Percentiles rank a stretch among this genome's conserved stretches.
Evolutionary conservation across 2,329 filamentous ascomycete genomes (phyloP).

Genomic region (Epichloe coenophiala): DNA sequence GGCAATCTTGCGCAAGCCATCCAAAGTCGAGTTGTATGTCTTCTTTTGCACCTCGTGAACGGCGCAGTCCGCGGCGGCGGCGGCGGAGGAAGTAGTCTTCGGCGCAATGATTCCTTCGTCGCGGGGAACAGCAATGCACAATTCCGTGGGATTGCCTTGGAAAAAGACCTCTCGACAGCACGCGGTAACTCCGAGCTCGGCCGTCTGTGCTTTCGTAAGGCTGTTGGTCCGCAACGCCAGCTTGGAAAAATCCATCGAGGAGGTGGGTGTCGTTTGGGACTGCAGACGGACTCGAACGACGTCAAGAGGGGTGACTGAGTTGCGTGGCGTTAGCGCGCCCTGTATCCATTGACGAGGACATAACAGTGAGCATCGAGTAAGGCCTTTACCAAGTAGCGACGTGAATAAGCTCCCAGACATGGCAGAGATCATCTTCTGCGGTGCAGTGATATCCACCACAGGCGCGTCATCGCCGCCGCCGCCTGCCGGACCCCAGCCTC

Average conservation of each 20-base stretch:
- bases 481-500: conserved; percentile 7
- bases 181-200: conserved; percentile 79
- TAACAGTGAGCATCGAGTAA: background rate
- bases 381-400: conserved; percentile 65
- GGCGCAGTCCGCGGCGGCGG: conserved; percentile 56
- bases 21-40: conserved; percentile 80
- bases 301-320: conserved; percentile 78
- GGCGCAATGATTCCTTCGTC: conserved; percentile 26
- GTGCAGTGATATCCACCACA: conserved; percentile 57
- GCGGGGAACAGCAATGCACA: conserved; percentile 61
- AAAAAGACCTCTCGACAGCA: conserved; percentile 98
- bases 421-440: conserved; percentile 91
- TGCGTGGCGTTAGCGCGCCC: background rate
- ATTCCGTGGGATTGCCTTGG: conserved; percentile 70
- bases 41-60: conserved; percentile 75
- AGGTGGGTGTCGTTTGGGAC: conserved; percentile 50
- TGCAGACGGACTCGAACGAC: conserved; percentile 92
- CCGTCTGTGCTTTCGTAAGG: conserved; percentile 54
- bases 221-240: conserved; percentile 43
- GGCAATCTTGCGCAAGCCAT: conserved; percentile 87
- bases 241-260: conserved; percentile 40
- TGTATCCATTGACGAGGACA: background rate
- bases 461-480: conserved; percentile 15
- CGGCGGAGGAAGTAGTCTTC: conserved; percentile 29
- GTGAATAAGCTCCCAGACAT: conserved; percentile 83